A percentile compares a stretch with the other conserved stretches of the same genome.
Conservation (phyloP, 306 rosid species). For the Fragaria vesca region DNA sequence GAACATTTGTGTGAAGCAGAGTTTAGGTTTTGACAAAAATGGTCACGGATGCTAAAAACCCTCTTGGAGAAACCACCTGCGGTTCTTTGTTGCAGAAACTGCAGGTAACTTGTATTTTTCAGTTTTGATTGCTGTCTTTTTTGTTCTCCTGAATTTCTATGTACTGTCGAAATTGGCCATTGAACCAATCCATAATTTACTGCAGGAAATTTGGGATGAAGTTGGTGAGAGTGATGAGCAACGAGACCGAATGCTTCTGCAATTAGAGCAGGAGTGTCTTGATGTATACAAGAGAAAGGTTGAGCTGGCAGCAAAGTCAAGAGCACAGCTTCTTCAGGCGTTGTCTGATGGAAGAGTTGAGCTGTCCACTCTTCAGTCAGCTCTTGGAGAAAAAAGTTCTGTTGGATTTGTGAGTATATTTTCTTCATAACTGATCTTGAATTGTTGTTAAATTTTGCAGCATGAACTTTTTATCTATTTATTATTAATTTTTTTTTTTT, state of each 20-base stretch:
- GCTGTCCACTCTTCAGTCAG: constrained; percentile 78
- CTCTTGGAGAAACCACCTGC: constrained; percentile 77
- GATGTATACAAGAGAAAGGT: constrained; percentile 97
- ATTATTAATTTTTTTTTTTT: no score
- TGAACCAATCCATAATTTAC: constrained; percentile 7
- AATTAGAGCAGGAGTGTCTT: constrained; percentile 93
- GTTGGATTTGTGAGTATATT: constrained; percentile 40
- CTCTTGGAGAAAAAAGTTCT: constrained; percentile 77
- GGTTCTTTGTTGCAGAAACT: constrained; percentile 88
- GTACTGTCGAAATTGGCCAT: constrained; percentile 6
- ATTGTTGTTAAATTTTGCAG: background rate
- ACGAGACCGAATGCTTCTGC: constrained; percentile 97
- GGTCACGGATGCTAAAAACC: constrained; percentile 75
- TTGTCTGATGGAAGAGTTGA: constrained; percentile 78
- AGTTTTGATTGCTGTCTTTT: constrained; percentile 4
- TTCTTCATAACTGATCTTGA: background rate
- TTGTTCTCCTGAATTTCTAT: background rate
- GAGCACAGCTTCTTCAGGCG: constrained; percentile 89
- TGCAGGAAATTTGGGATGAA: constrained; percentile 97
- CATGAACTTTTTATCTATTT: background rate
- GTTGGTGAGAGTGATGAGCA: constrained; percentile 95
- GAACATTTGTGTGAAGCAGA: constrained; percentile 30
- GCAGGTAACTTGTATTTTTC: constrained; percentile 49
- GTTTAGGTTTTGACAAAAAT: constrained; percentile 46
- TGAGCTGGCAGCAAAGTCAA: constrained; percentile 89